A percentile compares a stretch with the other conserved stretches of the same genome.
These are phyloP conservation scores for Lobosporangium transversale DNA, from an alignment of 192 early-diverging fungal genomes.

Conservation along the genomic window DNA sequence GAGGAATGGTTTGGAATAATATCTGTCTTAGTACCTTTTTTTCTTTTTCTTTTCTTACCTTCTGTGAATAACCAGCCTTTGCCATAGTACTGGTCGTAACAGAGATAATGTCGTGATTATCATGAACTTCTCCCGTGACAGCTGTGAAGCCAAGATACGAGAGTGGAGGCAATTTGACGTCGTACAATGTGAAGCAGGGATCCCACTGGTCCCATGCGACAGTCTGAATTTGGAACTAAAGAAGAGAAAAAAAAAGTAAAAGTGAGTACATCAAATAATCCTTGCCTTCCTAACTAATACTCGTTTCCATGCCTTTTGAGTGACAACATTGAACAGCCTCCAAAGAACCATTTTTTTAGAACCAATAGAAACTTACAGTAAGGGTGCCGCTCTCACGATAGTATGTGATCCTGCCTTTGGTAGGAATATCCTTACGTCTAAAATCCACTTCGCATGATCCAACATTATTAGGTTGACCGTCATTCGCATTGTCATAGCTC, in stretches of 20 bases:
- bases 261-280: too few species aligned
- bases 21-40: neutral
- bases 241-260: too few species aligned
- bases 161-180: constrained; percentile 78
- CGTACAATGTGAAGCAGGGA: constrained; percentile 84
- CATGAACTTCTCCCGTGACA: constrained; percentile 90
- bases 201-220: constrained; percentile 74
- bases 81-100: constrained; percentile 55
- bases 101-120: constrained; percentile 66
- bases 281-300: too few species aligned
- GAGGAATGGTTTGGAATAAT: neutral
- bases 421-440: constrained; percentile 69
- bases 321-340: too few species aligned
- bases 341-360: too few species aligned
- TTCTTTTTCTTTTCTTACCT: neutral
- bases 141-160: constrained; percentile 94
- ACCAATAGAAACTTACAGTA: constrained; percentile 12
- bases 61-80: constrained; percentile 3
- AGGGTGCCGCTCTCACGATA: constrained; percentile 59
- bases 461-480: constrained; percentile 75
- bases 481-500: constrained; percentile 83
- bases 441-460: constrained; percentile 83
- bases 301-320: too few species aligned
- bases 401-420: constrained; percentile 80
- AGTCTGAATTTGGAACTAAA: constrained; percentile 61